These are phyloP conservation scores for Geotrichum australiense DNA, from an alignment of 1,139 yeast genomes.

Conservation along the genomic window DNA sequence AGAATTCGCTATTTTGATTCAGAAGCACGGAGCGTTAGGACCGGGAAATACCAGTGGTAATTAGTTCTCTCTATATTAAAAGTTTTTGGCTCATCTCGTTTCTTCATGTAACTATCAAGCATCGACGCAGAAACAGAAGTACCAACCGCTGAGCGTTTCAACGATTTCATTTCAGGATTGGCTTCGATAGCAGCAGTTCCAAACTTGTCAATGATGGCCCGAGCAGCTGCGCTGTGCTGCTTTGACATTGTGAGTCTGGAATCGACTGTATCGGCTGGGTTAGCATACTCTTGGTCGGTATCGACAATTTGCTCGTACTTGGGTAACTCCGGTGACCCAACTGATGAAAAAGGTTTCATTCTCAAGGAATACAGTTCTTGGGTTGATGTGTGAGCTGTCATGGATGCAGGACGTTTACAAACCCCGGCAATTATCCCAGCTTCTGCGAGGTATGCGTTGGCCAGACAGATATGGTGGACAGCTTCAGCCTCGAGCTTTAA, in stretches of 20 bases:
- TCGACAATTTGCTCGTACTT: slow-evolving; percentile 5
- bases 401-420: slow-evolving; percentile 24
- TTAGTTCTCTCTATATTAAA: slow-evolving; percentile 21
- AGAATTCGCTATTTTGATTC: no score
- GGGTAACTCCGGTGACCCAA: slow-evolving; percentile 60
- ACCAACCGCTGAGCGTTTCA: slow-evolving; percentile 32
- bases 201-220: slow-evolving; percentile 23
- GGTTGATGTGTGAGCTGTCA: slow-evolving; percentile 39
- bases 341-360: slow-evolving; percentile 75
- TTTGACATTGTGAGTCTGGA: slow-evolving; percentile 5
- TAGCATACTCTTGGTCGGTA: not conserved
- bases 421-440: slow-evolving; percentile 35
- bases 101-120: slow-evolving; percentile 5
- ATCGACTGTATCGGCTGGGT: slow-evolving; percentile 2
- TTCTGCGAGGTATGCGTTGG: slow-evolving; percentile 37
- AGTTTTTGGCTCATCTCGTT: slow-evolving; percentile 14
- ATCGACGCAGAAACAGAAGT: slow-evolving; percentile 25
- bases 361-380: slow-evolving; percentile 57
- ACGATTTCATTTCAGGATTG: slow-evolving; percentile 28
- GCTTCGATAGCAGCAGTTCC: slow-evolving; percentile 19
- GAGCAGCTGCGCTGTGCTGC: slow-evolving; percentile 16
- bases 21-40: slow-evolving; percentile 25
- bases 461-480: slow-evolving; percentile 36
- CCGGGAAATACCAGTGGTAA: slow-evolving; percentile 34
- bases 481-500: slow-evolving; percentile 37